Evolutionary conservation across 192 early-diverging fungal species (phyloP), one percentile per base, ranked within the genome.

Genomic region (Coemansia sp.): DNA sequence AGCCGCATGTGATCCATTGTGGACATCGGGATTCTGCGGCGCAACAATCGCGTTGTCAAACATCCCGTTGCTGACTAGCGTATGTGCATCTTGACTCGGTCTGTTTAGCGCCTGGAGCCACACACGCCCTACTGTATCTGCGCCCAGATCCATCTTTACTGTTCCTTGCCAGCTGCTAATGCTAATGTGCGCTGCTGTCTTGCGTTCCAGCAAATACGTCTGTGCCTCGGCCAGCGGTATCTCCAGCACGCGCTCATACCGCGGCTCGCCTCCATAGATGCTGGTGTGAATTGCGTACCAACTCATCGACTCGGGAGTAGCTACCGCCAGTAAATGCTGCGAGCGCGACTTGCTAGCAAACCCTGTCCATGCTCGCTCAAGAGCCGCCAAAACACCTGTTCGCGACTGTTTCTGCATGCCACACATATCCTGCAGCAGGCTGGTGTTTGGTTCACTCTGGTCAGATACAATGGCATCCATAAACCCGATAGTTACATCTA

Each of bases 61-160:
- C 38, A 40, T 6, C n/a, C 11, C 44, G 44, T 38, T 40, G 56
- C 2, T 46, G 10, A 14, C 44, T 2, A 53, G 10, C 26, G 11
- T 25, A 12, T 25, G 51, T 26, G 26, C 20, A 25, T 20, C 51
- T 9, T 49, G 26, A 49, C 47, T 46, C 17, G 20, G 34, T 48
- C 14, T 62, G 59, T 7, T 53, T 20, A 62, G 26, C 48, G 17
- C 25, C n/a, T 62, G 59, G 12, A 57, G 46, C 66, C 66, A 68
- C 31, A 47, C 17, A n/a, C 46, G 59, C n/a, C 40, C 59, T 38
- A 62, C 66, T 34, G 36, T 19, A 36, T 51, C 48, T 15, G 60
- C 60, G 12, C 77, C 77, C 60, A 79, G 48, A 48, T 66, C 61
- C 71, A 79, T 74, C 25, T 66, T 53, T 8, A 73, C 47, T 21